Evolutionary conservation across 352 stramenopile genomes (phyloP).

Genomic region (Phytopythium helicoides): DNA sequence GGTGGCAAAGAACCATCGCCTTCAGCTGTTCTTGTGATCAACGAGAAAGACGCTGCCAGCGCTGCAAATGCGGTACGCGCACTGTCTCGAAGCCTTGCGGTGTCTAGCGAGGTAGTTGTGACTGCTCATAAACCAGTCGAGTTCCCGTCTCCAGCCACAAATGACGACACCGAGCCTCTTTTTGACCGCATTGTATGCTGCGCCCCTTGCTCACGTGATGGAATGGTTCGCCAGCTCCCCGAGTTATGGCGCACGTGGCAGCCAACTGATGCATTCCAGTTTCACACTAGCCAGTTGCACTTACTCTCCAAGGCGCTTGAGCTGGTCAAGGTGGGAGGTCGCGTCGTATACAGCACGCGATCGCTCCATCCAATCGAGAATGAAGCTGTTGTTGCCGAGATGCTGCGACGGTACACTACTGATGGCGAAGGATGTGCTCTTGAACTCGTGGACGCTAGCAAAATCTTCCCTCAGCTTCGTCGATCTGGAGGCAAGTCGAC

Average conservation of each 20-base stretch:
- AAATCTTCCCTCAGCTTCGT: slow-evolving; percentile 30
- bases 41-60: slow-evolving; percentile 59
- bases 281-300: slow-evolving; percentile 70
- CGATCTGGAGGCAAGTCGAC: slow-evolving; percentile 35
- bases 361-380: slow-evolving; percentile 84
- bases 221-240: slow-evolving; percentile 71
- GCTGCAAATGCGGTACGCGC: slow-evolving; percentile 50
- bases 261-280: slow-evolving; percentile 36
- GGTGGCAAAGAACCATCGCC: background rate
- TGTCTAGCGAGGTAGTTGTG: slow-evolving; percentile 49
- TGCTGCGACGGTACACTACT: slow-evolving; percentile 43
- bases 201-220: slow-evolving; percentile 78
- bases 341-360: slow-evolving; percentile 71
- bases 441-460: slow-evolving; percentile 57
- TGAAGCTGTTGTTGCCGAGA: slow-evolving; percentile 78
- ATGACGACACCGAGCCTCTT: slow-evolving; percentile 16
- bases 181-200: slow-evolving; percentile 83
- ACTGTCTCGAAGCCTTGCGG: slow-evolving; percentile 51
- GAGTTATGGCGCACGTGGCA: slow-evolving; percentile 82
- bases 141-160: slow-evolving; percentile 44
- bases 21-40: slow-evolving; percentile 55
- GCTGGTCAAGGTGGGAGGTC: slow-evolving; percentile 46
- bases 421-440: slow-evolving; percentile 29
- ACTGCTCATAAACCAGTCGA: slow-evolving; percentile 73
- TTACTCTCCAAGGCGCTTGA: slow-evolving; percentile 71